Evolutionary conservation across 2,329 filamentous ascomycete genomes (phyloP), one percentile per base, ranked within the genome.

Genomic region (Thielaviopsis populi): DNA sequence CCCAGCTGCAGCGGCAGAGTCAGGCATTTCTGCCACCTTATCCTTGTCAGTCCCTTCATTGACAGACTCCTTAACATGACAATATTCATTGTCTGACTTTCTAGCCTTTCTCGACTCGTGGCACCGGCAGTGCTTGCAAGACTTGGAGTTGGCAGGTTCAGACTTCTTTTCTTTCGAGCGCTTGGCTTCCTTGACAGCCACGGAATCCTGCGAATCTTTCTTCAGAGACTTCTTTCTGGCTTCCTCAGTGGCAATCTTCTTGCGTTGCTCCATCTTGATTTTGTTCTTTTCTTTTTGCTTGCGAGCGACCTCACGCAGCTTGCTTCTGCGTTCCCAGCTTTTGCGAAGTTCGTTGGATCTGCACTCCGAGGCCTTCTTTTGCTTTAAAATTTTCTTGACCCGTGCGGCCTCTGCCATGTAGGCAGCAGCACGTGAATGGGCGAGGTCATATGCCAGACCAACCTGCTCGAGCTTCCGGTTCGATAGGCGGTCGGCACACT

Each of bases 401-500:
- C 78, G 77, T 24, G 75, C 72, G 1, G 80, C 76, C 67, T 78
- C 77, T 63, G 80, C 75, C 67, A 81, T 72, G 63, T 82, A 78
- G 0, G 75, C 73, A 59, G 77, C 75, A 1, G 79, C 81, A 70
- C 84, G 84, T 72, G 76, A 79, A 68, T 85, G 82, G 0, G 82
- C 82, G 5, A 84, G 69, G 68, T 85, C 82, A 66, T 85, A 84
- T 0, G 81, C 78, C 46, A 78, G 76, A 1, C 81, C 82, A 5
- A 84, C 79, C 46, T 81, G 78, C 1, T 80, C 77, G 1, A 85
- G 74, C 71, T 84, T 85, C 54, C 83, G 80, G 59, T 83, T 83
- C 17, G 59, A 53, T 33, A 71, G 71, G 13, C 80, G 76, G 1
- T 71, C 69, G 59, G 74, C 71, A 64, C 76, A 79, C 68, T 83